Conservation (phyloP, 2,329 filamentous ascomycete genomes). For the Cryphonectria naterciae region DNA sequence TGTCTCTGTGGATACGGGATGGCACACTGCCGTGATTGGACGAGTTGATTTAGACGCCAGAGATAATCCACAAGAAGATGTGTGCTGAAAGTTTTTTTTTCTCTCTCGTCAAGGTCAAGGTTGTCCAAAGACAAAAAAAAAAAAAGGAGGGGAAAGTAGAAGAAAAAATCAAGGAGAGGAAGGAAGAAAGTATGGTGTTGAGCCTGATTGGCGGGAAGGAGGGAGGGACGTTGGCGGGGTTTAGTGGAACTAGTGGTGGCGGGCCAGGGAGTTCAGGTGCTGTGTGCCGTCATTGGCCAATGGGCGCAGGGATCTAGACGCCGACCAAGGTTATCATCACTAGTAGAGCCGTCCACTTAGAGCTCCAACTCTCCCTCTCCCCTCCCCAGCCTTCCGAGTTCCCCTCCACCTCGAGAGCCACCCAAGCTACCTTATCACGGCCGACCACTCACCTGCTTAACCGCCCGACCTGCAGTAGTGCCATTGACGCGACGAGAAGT, state of each 20-base stretch:
- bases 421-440: slow-evolving; percentile 18
- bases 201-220: slow-evolving; percentile 11
- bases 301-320: slow-evolving; percentile 44
- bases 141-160: neutral
- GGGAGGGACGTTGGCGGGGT: neutral
- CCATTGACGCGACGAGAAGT: slow-evolving; percentile 33
- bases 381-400: slow-evolving; percentile 16
- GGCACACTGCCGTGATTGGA: slow-evolving; percentile 27
- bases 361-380: slow-evolving; percentile 5
- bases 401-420: slow-evolving; percentile 9
- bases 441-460: slow-evolving; percentile 41
- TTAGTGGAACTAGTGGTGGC: neutral
- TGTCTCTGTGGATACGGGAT: slow-evolving; percentile 1
- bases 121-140: neutral
- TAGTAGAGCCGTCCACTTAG: slow-evolving; percentile 16
- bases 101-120: neutral
- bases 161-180: neutral
- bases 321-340: slow-evolving; percentile 32
- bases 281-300: slow-evolving; percentile 37
- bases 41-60: neutral
- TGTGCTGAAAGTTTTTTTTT: neutral
- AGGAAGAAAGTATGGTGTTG: neutral
- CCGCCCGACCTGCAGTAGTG: slow-evolving; percentile 47
- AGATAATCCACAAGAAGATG: neutral
- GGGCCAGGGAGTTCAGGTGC: slow-evolving; percentile 31